phyloP scores from a whole-genome alignment of 1,284 basidiomycete species.

The Sporisorium graminicola region DNA sequence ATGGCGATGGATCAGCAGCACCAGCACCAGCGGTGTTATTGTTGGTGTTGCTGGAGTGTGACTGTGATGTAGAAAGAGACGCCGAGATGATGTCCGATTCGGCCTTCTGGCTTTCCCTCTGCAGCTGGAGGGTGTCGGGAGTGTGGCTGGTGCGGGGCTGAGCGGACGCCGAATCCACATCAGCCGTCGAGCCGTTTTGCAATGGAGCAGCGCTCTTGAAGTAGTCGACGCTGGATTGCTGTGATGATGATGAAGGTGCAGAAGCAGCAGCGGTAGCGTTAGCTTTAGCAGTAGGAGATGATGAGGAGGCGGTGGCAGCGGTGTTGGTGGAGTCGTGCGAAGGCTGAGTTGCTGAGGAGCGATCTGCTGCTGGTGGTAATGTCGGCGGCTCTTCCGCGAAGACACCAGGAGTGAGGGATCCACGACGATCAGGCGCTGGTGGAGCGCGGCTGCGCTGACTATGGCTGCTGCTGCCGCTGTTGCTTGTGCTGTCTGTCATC shows the following conservation, averaged over 20 bases:
- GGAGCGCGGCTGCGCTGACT: constrained; percentile 13
- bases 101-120: constrained; percentile 34
- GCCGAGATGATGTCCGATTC: constrained; percentile 50
- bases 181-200: background rate
- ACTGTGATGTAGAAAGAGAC: constrained; percentile 26
- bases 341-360: constrained; percentile 10
- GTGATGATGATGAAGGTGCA: constrained; percentile 13
- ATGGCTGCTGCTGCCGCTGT: background rate
- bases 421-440: constrained; percentile 26
- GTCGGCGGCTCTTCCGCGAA: constrained; percentile 55
- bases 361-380: constrained; percentile 10
- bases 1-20: constrained; percentile 2
- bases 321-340: background rate
- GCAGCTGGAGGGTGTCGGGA: constrained; percentile 8
- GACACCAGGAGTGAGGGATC: constrained; percentile 46
- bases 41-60: constrained; percentile 7
- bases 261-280: background rate
- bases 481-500: constrained; percentile 15
- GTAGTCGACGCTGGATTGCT: constrained; percentile 29
- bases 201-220: constrained; percentile 30
- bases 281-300: constrained; percentile 6
- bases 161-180: constrained; percentile 7
- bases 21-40: background rate
- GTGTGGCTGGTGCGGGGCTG: background rate
- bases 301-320: background rate